Evolutionary conservation across 495 filamentous ascomycete genomes (phyloP).

Genomic region (Glarea lozoyensis): DNA sequence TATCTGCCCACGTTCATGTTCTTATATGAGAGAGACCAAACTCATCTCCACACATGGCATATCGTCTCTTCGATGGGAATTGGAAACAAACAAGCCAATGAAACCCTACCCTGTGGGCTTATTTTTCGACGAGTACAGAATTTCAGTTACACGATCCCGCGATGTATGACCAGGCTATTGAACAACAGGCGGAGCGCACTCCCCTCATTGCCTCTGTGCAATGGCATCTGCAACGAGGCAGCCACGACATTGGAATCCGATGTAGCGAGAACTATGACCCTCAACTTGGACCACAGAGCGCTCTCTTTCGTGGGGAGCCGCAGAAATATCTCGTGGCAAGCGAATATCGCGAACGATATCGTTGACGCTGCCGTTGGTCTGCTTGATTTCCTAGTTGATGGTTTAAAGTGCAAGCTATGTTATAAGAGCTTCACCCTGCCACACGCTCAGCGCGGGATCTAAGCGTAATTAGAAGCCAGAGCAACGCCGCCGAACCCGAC

Average conservation of each 20-base stretch:
- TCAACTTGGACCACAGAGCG: not conserved
- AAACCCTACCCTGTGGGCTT: too few relatives aligned
- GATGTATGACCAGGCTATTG: conserved; percentile 9
- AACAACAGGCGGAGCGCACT: conserved; percentile 7
- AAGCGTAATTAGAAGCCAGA: not conserved
- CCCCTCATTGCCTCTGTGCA: not conserved
- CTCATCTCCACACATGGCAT: too few relatives aligned
- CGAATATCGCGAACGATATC: not conserved
- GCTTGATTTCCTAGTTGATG: not conserved
- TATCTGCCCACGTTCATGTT: too few relatives aligned
- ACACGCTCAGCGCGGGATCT: not conserved
- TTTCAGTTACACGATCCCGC: conserved; percentile 8
- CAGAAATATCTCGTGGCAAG: conserved; percentile 11
- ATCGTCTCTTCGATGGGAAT: too few relatives aligned
- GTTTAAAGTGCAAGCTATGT: not conserved
- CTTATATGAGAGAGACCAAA: too few relatives aligned
- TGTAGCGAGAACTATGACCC: not conserved
- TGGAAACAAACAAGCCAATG: too few relatives aligned
- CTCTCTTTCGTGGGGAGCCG: conserved; percentile 5
- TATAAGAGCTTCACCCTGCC: not conserved
- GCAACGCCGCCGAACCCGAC: not conserved
- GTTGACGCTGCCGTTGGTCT: not conserved
- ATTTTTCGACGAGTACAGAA: too few relatives aligned
- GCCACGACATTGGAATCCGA: not conserved
- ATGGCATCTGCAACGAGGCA: conserved; percentile 1